Conservation (phyloP, 2,329 filamentous ascomycete species). For the Pseudogymnoascus sp. region DNA sequence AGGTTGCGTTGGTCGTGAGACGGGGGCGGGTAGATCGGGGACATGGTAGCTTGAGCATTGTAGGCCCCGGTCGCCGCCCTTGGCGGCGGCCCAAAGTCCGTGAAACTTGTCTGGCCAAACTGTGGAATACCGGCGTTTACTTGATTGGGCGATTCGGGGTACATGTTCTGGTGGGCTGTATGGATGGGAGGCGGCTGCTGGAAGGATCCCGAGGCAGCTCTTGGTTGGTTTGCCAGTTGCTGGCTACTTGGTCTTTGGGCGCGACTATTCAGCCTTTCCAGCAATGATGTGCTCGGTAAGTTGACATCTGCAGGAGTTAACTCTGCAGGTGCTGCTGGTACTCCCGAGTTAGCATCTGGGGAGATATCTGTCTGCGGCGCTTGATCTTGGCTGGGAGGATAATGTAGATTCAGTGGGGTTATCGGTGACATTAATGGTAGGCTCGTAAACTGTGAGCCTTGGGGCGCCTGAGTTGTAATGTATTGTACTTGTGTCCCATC, state of each 20-base stretch:
- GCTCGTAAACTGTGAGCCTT: not conserved
- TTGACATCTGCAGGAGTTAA: constrained; percentile 3
- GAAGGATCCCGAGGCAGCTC: not conserved
- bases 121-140: not conserved
- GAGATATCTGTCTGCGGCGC: not conserved
- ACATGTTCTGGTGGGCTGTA: not conserved
- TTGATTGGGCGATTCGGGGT: not conserved
- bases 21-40: constrained; percentile 16
- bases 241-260: not conserved
- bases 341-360: constrained; percentile 13
- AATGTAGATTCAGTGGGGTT: constrained; percentile 9
- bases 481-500: not conserved
- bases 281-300: not conserved
- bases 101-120: not conserved
- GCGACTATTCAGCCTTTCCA: not conserved
- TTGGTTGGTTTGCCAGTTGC: not conserved
- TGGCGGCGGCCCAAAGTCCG: not conserved
- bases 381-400: not conserved
- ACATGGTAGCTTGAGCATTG: not conserved
- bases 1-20: constrained; percentile 8
- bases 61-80: not conserved
- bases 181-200: not conserved
- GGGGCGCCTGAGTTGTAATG: not conserved
- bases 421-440: not conserved
- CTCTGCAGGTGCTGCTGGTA: constrained; percentile 7